Percentiles rank a stretch among this genome's conserved stretches.
Conservation (phyloP, 1,139 yeast species). For the Zygoascus sp. region DNA sequence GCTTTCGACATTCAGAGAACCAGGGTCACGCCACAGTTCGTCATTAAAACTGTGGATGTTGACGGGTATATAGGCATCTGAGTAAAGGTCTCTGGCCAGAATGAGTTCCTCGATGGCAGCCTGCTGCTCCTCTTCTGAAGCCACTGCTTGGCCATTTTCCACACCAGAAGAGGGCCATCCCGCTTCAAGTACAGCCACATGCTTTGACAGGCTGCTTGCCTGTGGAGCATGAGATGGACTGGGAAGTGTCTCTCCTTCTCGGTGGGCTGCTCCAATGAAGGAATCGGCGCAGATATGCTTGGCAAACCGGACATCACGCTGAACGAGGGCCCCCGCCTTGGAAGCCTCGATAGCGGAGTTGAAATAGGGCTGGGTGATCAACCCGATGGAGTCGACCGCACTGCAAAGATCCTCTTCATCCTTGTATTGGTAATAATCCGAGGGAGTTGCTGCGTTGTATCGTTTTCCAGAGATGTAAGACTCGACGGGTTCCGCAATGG, state of each 20-base stretch:
- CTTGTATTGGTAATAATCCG: slow-evolving; percentile 21
- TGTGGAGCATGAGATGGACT: not conserved
- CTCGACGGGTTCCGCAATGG: slow-evolving; percentile 31
- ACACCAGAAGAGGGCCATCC: slow-evolving; percentile 68
- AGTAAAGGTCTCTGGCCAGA: slow-evolving; percentile 21
- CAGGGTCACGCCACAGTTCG: slow-evolving; percentile 30
- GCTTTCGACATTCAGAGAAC: slow-evolving; percentile 25
- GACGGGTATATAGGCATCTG: slow-evolving; percentile 21
- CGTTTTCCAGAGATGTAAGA: slow-evolving; percentile 26
- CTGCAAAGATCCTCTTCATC: slow-evolving; percentile 29
- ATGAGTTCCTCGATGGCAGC: slow-evolving; percentile 48
- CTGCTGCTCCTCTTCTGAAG: slow-evolving; percentile 50
- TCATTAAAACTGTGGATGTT: slow-evolving; percentile 25
- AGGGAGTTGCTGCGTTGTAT: slow-evolving; percentile 24
- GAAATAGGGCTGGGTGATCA: slow-evolving; percentile 29
- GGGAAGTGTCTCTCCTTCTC: not conserved
- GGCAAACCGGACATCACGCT: slow-evolving; percentile 29
- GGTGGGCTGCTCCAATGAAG: slow-evolving; percentile 26
- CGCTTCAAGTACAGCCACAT: slow-evolving; percentile 54
- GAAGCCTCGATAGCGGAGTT: slow-evolving; percentile 23
- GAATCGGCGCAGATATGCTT: slow-evolving; percentile 29
- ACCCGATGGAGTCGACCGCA: slow-evolving; percentile 29
- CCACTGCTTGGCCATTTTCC: slow-evolving; percentile 52
- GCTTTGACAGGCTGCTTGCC: slow-evolving; percentile 13
- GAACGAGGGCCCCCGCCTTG: slow-evolving; percentile 24